Evolutionary conservation across 148 eudicot genomes (phyloP), one percentile per base, ranked within the genome.

Genomic region (Rheum nobile): DNA sequence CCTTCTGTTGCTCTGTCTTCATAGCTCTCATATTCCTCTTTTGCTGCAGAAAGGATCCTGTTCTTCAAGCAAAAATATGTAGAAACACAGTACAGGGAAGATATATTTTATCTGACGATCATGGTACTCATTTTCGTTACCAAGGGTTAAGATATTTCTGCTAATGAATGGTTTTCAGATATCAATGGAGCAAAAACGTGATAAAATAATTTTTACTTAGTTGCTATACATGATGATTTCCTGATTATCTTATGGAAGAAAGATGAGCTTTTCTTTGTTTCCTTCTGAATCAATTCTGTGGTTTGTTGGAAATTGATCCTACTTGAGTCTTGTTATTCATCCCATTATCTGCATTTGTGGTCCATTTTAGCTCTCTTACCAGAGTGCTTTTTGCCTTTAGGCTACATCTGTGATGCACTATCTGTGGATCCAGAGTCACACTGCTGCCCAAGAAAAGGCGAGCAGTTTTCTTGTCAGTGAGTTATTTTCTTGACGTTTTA

Each of bases 401-500:
- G 98, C 70, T 83, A 83, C 82, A 96, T 92, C 37, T 95, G 99
- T 78, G 90, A 92, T 90, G 88, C 97, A 61, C 76, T 92, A 63
- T 90, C 97, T 35, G 72, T 92, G 69, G 88, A 90, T 83, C 88
- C 96, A 0, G 82, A 80, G 71, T 88, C 97, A 75, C 86, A 88
- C 72, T 96, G 99, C 83, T 96, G 99, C 82, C 88, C 86, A 72
- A 75, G 37, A 28, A 87, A 82, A 80, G 89, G 88, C 80, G 92
- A 86, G 57, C 89, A 87, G 77, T 96, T 84, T 84, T 87, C 92
- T 92, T 96, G 99, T 89, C 90, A 86, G 96, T 93, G 92, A 93
- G 98, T 91, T 88, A 74, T 83, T 74, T 72, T 77, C 73, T 79
- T 74, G 14, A 75, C 44, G 44, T 41, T 41, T 38, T 41, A 4